Percentiles rank a stretch among this genome's conserved stretches.
Evolutionary conservation across 129 eudicot species (phyloP).

Genomic region (Sambucus nigra): DNA sequence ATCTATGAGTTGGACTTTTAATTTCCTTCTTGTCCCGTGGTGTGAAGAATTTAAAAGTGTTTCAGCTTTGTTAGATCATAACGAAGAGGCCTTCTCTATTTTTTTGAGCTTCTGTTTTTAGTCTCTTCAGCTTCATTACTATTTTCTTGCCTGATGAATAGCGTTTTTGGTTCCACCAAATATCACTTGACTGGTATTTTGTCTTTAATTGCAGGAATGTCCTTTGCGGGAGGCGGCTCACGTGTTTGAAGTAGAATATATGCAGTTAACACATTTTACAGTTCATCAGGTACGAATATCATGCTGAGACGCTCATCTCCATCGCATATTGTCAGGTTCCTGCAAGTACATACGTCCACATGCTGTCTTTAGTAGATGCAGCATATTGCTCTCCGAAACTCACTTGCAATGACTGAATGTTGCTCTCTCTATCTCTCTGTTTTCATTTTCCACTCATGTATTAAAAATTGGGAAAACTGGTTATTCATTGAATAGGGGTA

Average conservation of each 20-base stretch:
- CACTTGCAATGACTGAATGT: not conserved
- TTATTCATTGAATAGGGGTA: not conserved
- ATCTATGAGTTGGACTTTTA: too few species aligned
- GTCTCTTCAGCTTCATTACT: too few species aligned
- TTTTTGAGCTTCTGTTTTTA: too few species aligned
- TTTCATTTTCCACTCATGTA: not conserved
- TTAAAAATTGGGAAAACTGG: not conserved
- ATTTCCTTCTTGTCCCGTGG: too few species aligned
- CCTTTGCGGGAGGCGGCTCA: slow-evolving; percentile 32
- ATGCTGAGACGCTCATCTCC: too few species aligned
- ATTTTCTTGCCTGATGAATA: too few species aligned
- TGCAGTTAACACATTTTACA: too few species aligned
- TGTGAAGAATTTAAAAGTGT: too few species aligned
- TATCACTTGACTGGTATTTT: not conserved
- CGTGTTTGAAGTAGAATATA: slow-evolving; percentile 28
- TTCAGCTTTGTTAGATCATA: too few species aligned
- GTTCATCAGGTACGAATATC: too few species aligned
- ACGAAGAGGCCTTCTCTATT: too few species aligned
- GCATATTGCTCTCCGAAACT: not conserved
- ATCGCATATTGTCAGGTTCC: not conserved
- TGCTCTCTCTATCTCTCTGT: not conserved
- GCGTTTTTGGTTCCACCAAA: too few species aligned
- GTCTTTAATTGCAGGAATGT: slow-evolving; percentile 30
- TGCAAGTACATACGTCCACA: not conserved
- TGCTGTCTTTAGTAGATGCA: not conserved